phyloP scores from a whole-genome alignment of 352 stramenopile genomes.

The Phytophthora capsici region DNA sequence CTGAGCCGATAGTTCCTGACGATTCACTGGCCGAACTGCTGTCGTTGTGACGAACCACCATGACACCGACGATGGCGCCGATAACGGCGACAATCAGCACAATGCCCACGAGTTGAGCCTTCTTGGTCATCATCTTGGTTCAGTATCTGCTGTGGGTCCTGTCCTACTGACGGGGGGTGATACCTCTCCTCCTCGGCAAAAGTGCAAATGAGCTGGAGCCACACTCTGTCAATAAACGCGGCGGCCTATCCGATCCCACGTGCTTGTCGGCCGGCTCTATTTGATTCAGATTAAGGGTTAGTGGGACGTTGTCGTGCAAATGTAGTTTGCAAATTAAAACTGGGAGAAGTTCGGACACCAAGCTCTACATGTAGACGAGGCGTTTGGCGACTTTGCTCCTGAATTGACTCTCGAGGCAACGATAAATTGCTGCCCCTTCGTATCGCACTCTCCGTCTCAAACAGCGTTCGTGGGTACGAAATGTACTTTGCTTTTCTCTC shows the following conservation, averaged over 20 bases:
- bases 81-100: constrained; percentile 55
- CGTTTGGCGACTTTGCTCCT: constrained; percentile 10
- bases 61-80: constrained; percentile 52
- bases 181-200: constrained; percentile 36
- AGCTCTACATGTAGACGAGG: constrained; percentile 12
- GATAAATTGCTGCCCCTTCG: constrained; percentile 23
- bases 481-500: constrained; percentile 8
- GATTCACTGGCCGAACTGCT: constrained; percentile 37
- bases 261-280: constrained; percentile 21
- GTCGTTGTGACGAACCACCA: constrained; percentile 35
- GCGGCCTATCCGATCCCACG: constrained; percentile 22
- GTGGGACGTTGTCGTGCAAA: neutral
- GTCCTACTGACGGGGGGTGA: constrained; percentile 17
- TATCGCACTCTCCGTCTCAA: constrained; percentile 30
- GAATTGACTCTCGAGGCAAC: constrained; percentile 31
- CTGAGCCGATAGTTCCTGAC: constrained; percentile 22
- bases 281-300: constrained; percentile 29
- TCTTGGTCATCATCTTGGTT: constrained; percentile 41
- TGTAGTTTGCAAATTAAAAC: neutral
- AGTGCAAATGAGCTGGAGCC: constrained; percentile 30
- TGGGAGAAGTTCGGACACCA: constrained; percentile 9
- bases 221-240: constrained; percentile 19
- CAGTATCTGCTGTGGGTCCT: constrained; percentile 25
- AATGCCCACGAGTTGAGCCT: constrained; percentile 43
- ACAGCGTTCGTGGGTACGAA: constrained; percentile 18